Evolutionary conservation across 352 stramenopile species (phyloP), one percentile per base, ranked within the genome.

Genomic region (Phytophthora ramorum): DNA sequence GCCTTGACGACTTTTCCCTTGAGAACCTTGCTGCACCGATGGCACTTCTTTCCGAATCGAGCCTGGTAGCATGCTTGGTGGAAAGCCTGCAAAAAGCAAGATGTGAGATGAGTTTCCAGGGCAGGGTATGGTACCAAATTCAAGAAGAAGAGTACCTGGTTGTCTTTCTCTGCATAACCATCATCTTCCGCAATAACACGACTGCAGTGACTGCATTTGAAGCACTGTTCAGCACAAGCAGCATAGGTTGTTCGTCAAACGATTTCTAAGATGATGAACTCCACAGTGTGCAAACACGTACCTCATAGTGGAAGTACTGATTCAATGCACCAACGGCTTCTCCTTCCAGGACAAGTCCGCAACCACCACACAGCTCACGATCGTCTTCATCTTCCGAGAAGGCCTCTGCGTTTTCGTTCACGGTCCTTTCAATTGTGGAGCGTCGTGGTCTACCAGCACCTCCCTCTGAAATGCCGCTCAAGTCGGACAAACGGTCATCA

Each of bases 1-100:
- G 86, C 86, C 64, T 95, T 95, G 48, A 95, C 85, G 26, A 93
- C 86, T 70, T 95, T 95, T 69, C 86, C 86, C 56, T 92, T 92
- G 38, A 95, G 74, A 40, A 87, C 73, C 79, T 92, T 84, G 26
- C 79, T 75, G 73, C 86, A 95, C 9, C 86, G 82, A 43, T 86
- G 87, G 62, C 86, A 95, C 43, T 84, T 87, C 66, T 95, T 95
- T 57, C 86, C 85, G 52, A 89, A 95, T 20, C 85, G 83, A 22
- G 66, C 69, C 45, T 95, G 83, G 63, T 93, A 95, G 49, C 86
- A 95, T 7, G 73, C 68, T 76, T 93, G 86, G 57, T 95, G 86
- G 57, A 91, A 95, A 0, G 86, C 85, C 81, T 91, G 19, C 7
- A 53, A 30, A 50, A 24, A 35, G 3, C 26, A 60, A 19, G 22